Evolutionary conservation across 805 yeast species (phyloP), one percentile per base, ranked within the genome.

Genomic region (Cyberlindnera maritima): DNA sequence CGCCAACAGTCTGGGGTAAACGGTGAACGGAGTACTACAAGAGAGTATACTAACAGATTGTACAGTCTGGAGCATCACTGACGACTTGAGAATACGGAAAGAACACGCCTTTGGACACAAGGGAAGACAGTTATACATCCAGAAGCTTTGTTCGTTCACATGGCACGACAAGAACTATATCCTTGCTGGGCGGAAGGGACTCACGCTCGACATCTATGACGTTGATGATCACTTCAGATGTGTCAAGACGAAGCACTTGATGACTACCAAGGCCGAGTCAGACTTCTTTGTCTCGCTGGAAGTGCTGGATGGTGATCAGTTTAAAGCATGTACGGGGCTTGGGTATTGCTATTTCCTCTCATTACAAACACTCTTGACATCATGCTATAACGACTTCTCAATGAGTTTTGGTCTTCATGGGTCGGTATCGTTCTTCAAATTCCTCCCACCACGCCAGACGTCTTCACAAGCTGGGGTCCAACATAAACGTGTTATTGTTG

Each of bases 321-420:
- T 59, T 28, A 53, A 50, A 25, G 58, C 55, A 2, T 57, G 55
- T 41, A 56, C 62, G 5, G 61, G 60, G 12, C 39, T 54, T 11
- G 62, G 62, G 15, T 56, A 53, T n/a, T 54, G 58, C 42, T 58
- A 56, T 32, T 58, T 57, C 41, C 40, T 57, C 1, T 44, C 47
- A 1, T 6, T 57, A 15, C 54, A 50, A 6, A 54, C 43, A 28
- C 25, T 59, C 2, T 31, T 59, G 44, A 48, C 42, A 1, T 46
- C 57, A 1, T 20, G 46, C 19, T 57, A 46, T 21, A 47, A 52
- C 36, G 57, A 54, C 38, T 56, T 59, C 29, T 46, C 55, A 7
- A 59, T 59, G 60, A 54, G 58, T 29, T 57, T 59, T 37, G 60
- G 61, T 0, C 21, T 57, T 19, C 53, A 56, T 48, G 62, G 62